Evolutionary conservation across 2,329 filamentous ascomycete genomes (phyloP).

Genomic region (Elsinoe fawcettii): DNA sequence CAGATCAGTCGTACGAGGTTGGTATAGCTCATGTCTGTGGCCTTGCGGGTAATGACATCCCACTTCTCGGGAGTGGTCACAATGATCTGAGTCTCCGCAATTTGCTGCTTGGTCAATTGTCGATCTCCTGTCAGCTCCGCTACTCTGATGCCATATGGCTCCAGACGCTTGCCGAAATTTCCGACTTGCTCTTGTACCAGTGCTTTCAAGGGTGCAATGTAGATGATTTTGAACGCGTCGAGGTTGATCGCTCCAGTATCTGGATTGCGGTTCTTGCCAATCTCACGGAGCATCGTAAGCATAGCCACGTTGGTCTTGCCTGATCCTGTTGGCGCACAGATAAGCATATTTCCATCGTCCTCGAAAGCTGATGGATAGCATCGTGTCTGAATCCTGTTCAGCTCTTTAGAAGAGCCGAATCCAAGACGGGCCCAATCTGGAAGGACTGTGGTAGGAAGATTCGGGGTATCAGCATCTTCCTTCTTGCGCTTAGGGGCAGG

Average conservation of each 20-base stretch:
- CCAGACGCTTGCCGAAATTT: constrained; percentile 87
- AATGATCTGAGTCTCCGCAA: constrained; percentile 94
- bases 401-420: constrained; percentile 75
- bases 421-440: constrained; percentile 86
- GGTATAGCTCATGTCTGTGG: constrained; percentile 92
- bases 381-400: constrained; percentile 93
- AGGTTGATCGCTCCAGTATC: constrained; percentile 89
- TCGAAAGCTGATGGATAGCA: constrained; percentile 87
- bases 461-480: constrained; percentile 64
- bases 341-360: constrained; percentile 93
- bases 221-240: constrained; percentile 97
- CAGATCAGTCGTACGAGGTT: constrained; percentile 93
- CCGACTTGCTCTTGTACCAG: constrained; percentile 96
- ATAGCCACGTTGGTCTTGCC: constrained; percentile 99
- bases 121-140: constrained; percentile 96
- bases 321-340: constrained; percentile 93
- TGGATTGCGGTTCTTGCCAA: constrained; percentile 87
- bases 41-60: constrained; percentile 98
- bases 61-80: constrained; percentile 98
- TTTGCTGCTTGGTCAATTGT: constrained; percentile 97
- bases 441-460: constrained; percentile 77
- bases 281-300: constrained; percentile 90
- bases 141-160: constrained; percentile 84
- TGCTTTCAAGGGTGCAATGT: constrained; percentile 92
- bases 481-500: constrained; percentile 82